Evolutionary conservation across 805 yeast genomes (phyloP).

Genomic region (Pichia heedii): DNA sequence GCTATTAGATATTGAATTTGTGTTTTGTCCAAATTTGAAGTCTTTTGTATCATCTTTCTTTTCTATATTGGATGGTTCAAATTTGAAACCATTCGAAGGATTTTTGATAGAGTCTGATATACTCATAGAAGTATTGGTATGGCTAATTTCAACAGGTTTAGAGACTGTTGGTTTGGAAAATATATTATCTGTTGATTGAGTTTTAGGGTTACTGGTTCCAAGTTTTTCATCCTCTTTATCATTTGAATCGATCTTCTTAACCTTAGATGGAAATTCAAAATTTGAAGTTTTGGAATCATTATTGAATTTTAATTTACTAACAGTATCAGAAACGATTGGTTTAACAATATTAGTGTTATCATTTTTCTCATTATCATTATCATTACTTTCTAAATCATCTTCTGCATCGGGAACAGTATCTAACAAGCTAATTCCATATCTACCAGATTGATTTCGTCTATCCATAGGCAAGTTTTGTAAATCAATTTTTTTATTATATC

Average conservation of each 20-base stretch:
- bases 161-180: not conserved
- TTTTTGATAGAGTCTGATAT: not conserved
- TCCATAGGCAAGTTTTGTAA: conserved; percentile 13
- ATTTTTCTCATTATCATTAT: not conserved
- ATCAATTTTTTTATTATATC: not conserved
- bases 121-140: not conserved
- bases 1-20: too few species aligned
- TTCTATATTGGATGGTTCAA: not conserved
- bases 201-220: not conserved
- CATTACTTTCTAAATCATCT: conserved; percentile 5
- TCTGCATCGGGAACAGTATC: conserved; percentile 7
- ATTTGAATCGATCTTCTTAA: conserved; percentile 5
- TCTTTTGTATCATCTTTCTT: too few species aligned
- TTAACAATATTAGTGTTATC: conserved; percentile 1
- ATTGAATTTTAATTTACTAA: conserved; percentile 19
- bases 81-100: conserved; percentile 2
- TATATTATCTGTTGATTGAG: not conserved
- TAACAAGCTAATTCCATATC: conserved; percentile 15
- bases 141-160: not conserved
- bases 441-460: conserved; percentile 20
- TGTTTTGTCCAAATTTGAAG: too few species aligned
- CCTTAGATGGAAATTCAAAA: conserved; percentile 12
- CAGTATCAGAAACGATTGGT: conserved; percentile 2
- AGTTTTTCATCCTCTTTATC: not conserved
- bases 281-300: conserved; percentile 5